These are phyloP conservation scores for Ehretia macrophylla DNA, from an alignment of 257 asterid species.

Conservation along the genomic window DNA sequence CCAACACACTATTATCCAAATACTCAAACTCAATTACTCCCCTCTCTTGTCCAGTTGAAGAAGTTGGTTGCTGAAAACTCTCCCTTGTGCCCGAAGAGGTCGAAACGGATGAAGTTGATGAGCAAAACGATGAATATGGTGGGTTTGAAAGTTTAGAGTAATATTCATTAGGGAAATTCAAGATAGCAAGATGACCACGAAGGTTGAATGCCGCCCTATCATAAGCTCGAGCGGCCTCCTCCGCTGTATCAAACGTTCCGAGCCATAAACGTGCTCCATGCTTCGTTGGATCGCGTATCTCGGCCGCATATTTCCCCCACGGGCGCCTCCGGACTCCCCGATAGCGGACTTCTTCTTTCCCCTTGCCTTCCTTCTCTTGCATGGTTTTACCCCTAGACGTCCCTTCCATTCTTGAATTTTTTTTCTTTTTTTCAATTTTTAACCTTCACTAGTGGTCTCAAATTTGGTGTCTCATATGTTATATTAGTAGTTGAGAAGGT, in stretches of 20 bases:
- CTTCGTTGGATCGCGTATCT: constrained; percentile 60
- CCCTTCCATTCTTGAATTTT: constrained; percentile 35
- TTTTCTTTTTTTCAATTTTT: neutral
- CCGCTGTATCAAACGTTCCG: constrained; percentile 62
- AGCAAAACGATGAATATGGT: neutral
- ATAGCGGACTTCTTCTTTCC: constrained; percentile 35
- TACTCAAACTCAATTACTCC: constrained; percentile 3
- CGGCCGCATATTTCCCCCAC: constrained; percentile 72
- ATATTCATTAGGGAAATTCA: constrained; percentile 26
- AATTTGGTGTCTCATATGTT: neutral
- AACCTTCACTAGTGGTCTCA: constrained; percentile 3
- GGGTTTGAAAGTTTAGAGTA: neutral
- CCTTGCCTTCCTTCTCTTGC: constrained; percentile 37
- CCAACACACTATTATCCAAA: constrained; percentile 6
- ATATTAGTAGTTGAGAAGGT: neutral
- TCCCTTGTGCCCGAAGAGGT: neutral
- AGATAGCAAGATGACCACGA: constrained; percentile 50
- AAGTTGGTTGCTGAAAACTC: neutral
- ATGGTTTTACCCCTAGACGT: constrained; percentile 43
- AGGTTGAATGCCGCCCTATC: constrained; percentile 42
- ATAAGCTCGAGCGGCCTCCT: constrained; percentile 62
- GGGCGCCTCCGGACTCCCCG: constrained; percentile 61
- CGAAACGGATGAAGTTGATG: neutral
- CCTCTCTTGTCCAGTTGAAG: neutral
- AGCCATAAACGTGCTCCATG: constrained; percentile 57